These are phyloP conservation scores for Aspergillus sp. DNA, from an alignment of 2,329 filamentous ascomycete genomes.

Conservation along the genomic window DNA sequence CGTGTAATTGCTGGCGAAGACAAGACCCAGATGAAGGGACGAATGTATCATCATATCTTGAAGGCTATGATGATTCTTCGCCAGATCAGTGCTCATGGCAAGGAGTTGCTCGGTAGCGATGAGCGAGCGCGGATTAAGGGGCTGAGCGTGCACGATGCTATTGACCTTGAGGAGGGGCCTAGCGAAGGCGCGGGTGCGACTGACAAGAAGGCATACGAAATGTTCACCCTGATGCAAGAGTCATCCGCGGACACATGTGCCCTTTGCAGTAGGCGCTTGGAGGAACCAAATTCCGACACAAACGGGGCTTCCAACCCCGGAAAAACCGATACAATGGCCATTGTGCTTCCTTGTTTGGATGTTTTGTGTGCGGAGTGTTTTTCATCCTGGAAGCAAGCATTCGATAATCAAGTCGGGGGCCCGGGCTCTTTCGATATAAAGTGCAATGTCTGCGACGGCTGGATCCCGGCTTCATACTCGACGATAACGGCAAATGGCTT, in stretches of 20 bases:
- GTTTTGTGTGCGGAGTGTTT: slow-evolving; percentile 77
- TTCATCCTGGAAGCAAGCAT: slow-evolving; percentile 56
- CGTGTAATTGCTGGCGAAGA: slow-evolving; percentile 68
- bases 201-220: slow-evolving; percentile 76
- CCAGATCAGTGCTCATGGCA: slow-evolving; percentile 90
- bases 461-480: slow-evolving; percentile 65
- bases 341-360: slow-evolving; percentile 83
- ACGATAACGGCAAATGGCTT: slow-evolving; percentile 63
- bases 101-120: slow-evolving; percentile 80
- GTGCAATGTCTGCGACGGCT: slow-evolving; percentile 69
- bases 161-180: slow-evolving; percentile 81
- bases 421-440: slow-evolving; percentile 47
- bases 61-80: slow-evolving; percentile 88
- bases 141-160: slow-evolving; percentile 78
- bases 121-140: slow-evolving; percentile 80
- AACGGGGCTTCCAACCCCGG: slow-evolving; percentile 53
- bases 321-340: slow-evolving; percentile 57
- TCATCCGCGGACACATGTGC: slow-evolving; percentile 74
- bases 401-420: slow-evolving; percentile 44
- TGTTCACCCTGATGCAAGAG: slow-evolving; percentile 80
- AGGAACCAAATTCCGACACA: slow-evolving; percentile 48
- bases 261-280: slow-evolving; percentile 66
- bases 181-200: slow-evolving; percentile 58
- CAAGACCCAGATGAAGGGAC: slow-evolving; percentile 71
- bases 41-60: slow-evolving; percentile 89